Conservation (phyloP, 352 stramenopile species). For the Phytophthora palmivora region DNA sequence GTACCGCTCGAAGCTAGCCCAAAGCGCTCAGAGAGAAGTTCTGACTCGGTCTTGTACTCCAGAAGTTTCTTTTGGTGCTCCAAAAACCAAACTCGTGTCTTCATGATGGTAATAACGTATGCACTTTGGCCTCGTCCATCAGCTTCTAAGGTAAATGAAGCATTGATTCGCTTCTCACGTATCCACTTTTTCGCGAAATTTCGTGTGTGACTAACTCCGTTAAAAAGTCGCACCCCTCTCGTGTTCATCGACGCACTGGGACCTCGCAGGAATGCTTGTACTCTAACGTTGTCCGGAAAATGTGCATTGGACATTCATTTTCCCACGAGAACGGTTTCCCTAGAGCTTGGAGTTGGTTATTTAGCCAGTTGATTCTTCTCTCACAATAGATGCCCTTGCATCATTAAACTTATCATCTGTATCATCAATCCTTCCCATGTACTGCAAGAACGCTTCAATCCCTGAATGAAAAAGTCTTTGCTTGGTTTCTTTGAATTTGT, state of each 20-base stretch:
- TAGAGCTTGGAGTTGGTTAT: neutral
- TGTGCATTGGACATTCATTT: constrained; percentile 17
- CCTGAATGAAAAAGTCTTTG: constrained; percentile 1
- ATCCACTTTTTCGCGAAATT: constrained; percentile 3
- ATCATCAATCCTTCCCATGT: neutral
- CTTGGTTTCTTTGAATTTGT: constrained; percentile 15
- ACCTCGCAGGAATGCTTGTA: constrained; percentile 24
- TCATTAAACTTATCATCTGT: neutral
- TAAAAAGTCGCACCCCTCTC: neutral
- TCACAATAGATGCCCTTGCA: constrained; percentile 6
- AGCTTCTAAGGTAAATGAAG: neutral
- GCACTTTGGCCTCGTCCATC: neutral
- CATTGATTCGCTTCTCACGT: constrained; percentile 7
- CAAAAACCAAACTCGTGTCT: constrained; percentile 5
- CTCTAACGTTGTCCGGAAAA: constrained; percentile 8
- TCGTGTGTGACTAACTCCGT: neutral
- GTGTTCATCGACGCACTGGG: constrained; percentile 6
- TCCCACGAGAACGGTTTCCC: constrained; percentile 22
- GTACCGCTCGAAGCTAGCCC: neutral
- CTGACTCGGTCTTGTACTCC: constrained; percentile 4
- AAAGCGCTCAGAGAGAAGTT: neutral
- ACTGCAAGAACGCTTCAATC: constrained; percentile 7
- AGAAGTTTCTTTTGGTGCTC: constrained; percentile 7
- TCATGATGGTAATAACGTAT: constrained; percentile 3
- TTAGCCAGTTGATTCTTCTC: constrained; percentile 11